Percentiles rank a stretch among this genome's conserved stretches.
phyloP scores from a whole-genome alignment of 192 early-diverging fungal species.

The Dissophora globulifera region DNA sequence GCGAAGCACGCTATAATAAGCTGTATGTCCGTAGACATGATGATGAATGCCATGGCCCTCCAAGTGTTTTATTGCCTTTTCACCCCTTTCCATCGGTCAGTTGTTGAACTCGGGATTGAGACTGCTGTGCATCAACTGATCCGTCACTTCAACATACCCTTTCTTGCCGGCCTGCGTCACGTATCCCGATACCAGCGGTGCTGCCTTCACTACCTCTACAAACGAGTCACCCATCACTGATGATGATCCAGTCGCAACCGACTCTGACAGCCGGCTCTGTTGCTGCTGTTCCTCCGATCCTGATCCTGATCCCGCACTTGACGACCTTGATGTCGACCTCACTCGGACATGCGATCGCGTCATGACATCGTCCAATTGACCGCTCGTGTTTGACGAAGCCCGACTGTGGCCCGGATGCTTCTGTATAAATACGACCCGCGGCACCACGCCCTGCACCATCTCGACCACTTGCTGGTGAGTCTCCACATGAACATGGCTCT shows the following conservation, averaged over 20 bases:
- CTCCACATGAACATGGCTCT: constrained; percentile 75
- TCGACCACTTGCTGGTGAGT: constrained; percentile 51
- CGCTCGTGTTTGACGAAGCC: constrained; percentile 11
- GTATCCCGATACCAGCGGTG: constrained; percentile 41
- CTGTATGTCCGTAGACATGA: too few relatives aligned
- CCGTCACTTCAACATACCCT: constrained; percentile 48
- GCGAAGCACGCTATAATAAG: too few relatives aligned
- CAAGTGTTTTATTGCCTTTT: too few relatives aligned
- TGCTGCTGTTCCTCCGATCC: constrained; percentile 8
- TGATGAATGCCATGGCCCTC: too few relatives aligned
- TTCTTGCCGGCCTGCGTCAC: constrained; percentile 51
- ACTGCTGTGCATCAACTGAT: constrained; percentile 30
- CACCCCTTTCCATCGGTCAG: background rate
- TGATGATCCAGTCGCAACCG: background rate
- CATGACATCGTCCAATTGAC: constrained; percentile 26
- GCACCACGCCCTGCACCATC: constrained; percentile 54
- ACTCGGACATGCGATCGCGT: constrained; percentile 37
- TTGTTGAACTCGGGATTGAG: constrained; percentile 33
- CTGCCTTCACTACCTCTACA: constrained; percentile 35
- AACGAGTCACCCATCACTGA: constrained; percentile 44
- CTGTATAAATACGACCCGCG: constrained; percentile 47
- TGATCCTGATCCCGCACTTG: constrained; percentile 10
- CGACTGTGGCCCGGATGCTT: constrained; percentile 37
- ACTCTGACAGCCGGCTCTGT: too few relatives aligned
- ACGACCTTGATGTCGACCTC: constrained; percentile 25